Conservation (phyloP, 495 filamentous ascomycete genomes). For the Pyrenula massariospora region DNA sequence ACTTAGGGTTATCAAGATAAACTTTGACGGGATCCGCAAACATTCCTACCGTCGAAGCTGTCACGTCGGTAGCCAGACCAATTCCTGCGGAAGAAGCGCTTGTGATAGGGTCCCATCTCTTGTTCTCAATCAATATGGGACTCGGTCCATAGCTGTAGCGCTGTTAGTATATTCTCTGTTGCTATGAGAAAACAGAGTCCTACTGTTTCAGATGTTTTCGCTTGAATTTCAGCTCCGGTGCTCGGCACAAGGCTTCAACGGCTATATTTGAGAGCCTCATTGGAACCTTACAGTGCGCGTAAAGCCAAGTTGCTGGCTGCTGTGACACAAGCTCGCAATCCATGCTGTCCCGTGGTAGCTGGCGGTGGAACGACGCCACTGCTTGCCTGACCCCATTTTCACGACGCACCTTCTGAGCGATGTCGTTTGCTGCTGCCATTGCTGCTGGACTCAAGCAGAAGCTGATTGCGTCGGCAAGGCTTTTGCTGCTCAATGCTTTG, state of each 20-base stretch:
- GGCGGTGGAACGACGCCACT: constrained; percentile 55
- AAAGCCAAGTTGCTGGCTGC: constrained; percentile 54
- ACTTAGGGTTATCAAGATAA: not conserved
- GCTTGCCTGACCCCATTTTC: constrained; percentile 68
- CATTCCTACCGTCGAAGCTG: constrained; percentile 18
- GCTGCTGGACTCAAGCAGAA: constrained; percentile 51
- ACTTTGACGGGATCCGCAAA: constrained; percentile 19
- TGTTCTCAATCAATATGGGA: constrained; percentile 22
- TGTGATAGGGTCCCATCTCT: constrained; percentile 29
- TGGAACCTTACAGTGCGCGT: constrained; percentile 37
- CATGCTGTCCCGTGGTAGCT: constrained; percentile 50
- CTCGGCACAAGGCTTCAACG: constrained; percentile 47
- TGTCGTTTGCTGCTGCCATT: constrained; percentile 37
- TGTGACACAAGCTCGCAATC: constrained; percentile 55
- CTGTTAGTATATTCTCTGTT: constrained; percentile 17
- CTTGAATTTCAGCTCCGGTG: constrained; percentile 39
- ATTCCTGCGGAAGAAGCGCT: constrained; percentile 28
- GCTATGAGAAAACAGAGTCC: not conserved
- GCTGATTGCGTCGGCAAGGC: constrained; percentile 55
- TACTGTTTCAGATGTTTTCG: constrained; percentile 44
- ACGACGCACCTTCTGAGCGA: constrained; percentile 46
- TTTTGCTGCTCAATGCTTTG: constrained; percentile 51
- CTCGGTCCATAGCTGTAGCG: constrained; percentile 11
- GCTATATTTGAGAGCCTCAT: constrained; percentile 54
- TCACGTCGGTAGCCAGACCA: constrained; percentile 15